Conservation (phyloP, 192 early-diverging fungal species). For the Coemansia sp. region DNA sequence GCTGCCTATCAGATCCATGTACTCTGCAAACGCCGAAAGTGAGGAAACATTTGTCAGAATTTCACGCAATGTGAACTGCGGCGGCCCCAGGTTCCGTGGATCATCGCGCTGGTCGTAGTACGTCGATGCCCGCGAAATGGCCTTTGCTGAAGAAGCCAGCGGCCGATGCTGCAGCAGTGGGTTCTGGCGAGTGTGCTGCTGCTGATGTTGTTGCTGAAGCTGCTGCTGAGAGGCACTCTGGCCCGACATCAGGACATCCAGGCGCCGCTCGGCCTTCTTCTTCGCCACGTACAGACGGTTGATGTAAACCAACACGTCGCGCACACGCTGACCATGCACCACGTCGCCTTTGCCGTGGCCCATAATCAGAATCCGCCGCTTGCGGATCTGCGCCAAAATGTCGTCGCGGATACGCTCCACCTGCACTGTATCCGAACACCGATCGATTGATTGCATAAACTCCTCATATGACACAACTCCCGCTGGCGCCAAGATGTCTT, state of each 20-base stretch:
- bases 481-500: background rate
- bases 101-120: constrained; percentile 54
- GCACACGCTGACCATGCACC: constrained; percentile 77
- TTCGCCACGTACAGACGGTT: constrained; percentile 74
- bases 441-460: constrained; percentile 72
- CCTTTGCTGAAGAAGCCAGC: background rate
- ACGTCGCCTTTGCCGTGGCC: constrained; percentile 71
- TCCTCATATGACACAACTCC: constrained; percentile 65
- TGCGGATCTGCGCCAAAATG: constrained; percentile 73
- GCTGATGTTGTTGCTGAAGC: background rate
- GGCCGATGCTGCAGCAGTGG: background rate
- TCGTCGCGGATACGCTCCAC: constrained; percentile 68
- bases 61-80: constrained; percentile 57
- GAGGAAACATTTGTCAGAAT: constrained; percentile 67
- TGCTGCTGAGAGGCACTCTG: background rate
- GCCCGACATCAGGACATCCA: constrained; percentile 57
- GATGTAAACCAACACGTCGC: constrained; percentile 72
- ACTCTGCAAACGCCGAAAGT: constrained; percentile 78
- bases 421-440: constrained; percentile 63
- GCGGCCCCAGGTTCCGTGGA: constrained; percentile 39
- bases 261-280: constrained; percentile 72
- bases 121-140: constrained; percentile 35
- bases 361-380: constrained; percentile 59
- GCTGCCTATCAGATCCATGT: constrained; percentile 70
- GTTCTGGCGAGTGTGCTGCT: background rate